Percentiles rank a stretch among this genome's conserved stretches.
Conservation (phyloP, 495 filamentous ascomycete species). For the Darksidea phi region DNA sequence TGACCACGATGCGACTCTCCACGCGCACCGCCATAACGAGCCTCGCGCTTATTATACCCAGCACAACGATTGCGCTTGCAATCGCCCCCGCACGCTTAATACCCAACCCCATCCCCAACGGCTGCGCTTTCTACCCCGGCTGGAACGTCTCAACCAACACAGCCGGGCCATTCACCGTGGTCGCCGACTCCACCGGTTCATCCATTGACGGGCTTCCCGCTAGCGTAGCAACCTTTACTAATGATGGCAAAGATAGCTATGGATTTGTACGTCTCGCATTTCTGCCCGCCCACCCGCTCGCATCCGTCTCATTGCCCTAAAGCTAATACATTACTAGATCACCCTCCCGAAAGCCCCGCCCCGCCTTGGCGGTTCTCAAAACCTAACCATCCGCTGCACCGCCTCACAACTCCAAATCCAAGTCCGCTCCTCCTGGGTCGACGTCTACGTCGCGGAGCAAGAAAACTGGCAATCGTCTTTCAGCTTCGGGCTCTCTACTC, state of each 20-base stretch:
- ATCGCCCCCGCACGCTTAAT: not conserved
- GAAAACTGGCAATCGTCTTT: conserved; percentile 13
- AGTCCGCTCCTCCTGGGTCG: not conserved
- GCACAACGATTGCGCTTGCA: not conserved
- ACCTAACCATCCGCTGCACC: not conserved
- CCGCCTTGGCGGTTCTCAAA: not conserved
- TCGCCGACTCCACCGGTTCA: conserved; percentile 7
- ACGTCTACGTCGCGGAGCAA: not conserved
- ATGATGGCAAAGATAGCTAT: conserved; percentile 5
- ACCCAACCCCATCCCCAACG: not conserved
- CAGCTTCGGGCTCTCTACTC: not conserved
- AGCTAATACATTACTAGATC: conserved; percentile 4
- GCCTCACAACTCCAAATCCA: not conserved
- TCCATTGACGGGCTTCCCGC: not conserved
- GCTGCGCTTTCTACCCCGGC: conserved; percentile 1
- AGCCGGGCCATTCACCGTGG: conserved; percentile 1
- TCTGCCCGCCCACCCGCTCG: not conserved
- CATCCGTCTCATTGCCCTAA: too few relatives aligned
- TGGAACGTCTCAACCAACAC: conserved; percentile 5
- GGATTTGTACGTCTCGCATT: conserved; percentile 8
- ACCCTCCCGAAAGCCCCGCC: not conserved
- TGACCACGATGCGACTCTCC: too few relatives aligned
- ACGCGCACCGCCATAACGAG: too few relatives aligned
- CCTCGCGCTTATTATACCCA: not conserved
- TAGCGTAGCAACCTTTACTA: conserved; percentile 5